Percentiles rank a stretch among this genome's conserved stretches.
phyloP scores from a whole-genome alignment of 1,284 basidiomycete species.

The Pyrrhoderma lamaoense region DNA sequence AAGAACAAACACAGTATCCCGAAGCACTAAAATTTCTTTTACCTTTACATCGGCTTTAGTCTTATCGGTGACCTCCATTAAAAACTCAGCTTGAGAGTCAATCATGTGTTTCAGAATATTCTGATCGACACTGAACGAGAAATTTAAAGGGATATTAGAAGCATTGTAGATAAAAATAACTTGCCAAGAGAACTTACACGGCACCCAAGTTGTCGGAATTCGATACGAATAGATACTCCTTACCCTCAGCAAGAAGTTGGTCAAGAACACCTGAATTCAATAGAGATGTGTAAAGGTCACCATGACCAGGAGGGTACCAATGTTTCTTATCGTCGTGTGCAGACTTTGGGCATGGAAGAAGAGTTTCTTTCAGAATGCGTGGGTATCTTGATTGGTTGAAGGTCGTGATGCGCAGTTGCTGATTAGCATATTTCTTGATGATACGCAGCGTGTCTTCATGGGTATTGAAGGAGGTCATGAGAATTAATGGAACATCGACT shows the following conservation, averaged over 20 bases:
- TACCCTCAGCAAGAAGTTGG: conserved; percentile 90
- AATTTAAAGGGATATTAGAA: conserved; percentile 19
- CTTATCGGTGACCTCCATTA: conserved; percentile 99
- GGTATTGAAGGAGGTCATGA: conserved; percentile 99
- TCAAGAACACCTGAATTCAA: conserved; percentile 95
- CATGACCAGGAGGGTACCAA: conserved; percentile 99
- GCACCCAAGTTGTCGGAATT: conserved; percentile 99
- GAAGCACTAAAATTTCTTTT: not conserved
- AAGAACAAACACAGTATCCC: not conserved
- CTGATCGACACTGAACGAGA: conserved; percentile 63
- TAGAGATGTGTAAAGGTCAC: conserved; percentile 92
- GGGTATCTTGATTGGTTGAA: conserved; percentile 99
- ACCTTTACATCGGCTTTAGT: conserved; percentile 99
- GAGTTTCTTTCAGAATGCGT: conserved; percentile 91
- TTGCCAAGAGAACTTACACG: conserved; percentile 58
- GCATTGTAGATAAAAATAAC: not conserved
- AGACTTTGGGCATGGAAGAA: conserved; percentile 83
- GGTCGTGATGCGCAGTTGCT: conserved; percentile 90
- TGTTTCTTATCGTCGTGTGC: conserved; percentile 90
- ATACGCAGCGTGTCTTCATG: conserved; percentile 95
- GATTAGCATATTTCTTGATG: conserved; percentile 99
- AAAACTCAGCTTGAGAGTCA: conserved; percentile 79
- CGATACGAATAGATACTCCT: conserved; percentile 98
- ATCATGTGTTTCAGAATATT: conserved; percentile 88
- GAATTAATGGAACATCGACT: conserved; percentile 91